Base-by-base conservation (phyloP, 306 rosid genomes). In the Begonia peltatifolia region DNA sequence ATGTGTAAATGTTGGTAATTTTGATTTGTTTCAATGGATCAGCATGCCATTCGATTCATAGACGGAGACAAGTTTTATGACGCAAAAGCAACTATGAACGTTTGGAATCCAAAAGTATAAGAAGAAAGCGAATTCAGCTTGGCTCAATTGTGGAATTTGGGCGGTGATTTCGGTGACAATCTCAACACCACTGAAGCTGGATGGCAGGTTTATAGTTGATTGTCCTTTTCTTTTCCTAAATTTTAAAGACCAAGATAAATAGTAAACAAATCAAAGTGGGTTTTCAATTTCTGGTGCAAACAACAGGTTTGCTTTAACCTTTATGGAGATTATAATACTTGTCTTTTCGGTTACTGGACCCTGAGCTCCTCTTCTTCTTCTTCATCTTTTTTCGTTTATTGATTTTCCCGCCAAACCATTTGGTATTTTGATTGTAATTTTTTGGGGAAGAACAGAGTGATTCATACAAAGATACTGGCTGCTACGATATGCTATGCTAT, bases 181-280 rank as follows among this genome's bases (percentile, higher is more conserved):
- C 85, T 90, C 23, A 90, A 90, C 78, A 90, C 95, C 82, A 90
- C 85, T 70, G 97, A n/a, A n/a, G n/a, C n/a, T n/a, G n/a, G n/a
- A n/a, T n/a, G n/a, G n/a, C n/a, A n/a, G n/a, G n/a, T n/a, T 0
- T 12, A 48, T 71, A 46, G 11, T 9, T 41, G 11, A 7, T 52
- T 0, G 43, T 58, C 11, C 20, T 22, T 48, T 35, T 5, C 22
- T 12, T 6, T 23, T 23, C 1, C 22, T 1, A 1, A 18, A 18
- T 18, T 18, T 18, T 18, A 1, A 18, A 18, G 2, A 18, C 22
- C 22, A 18, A 2, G 22, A 18, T 18, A 18, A 18, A 18, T 18
- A 42, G 11, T 23, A n/a, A 22, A 2, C 1, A 36, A 15, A 14
- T 58, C 47, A 12, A 2, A n/a, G n/a, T 12, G 14, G 16, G 14